Percentiles rank a stretch among this genome's conserved stretches.
phyloP scores from a whole-genome alignment of 1,284 basidiomycete genomes.

The Melanopsichium pennsylvanicum region DNA sequence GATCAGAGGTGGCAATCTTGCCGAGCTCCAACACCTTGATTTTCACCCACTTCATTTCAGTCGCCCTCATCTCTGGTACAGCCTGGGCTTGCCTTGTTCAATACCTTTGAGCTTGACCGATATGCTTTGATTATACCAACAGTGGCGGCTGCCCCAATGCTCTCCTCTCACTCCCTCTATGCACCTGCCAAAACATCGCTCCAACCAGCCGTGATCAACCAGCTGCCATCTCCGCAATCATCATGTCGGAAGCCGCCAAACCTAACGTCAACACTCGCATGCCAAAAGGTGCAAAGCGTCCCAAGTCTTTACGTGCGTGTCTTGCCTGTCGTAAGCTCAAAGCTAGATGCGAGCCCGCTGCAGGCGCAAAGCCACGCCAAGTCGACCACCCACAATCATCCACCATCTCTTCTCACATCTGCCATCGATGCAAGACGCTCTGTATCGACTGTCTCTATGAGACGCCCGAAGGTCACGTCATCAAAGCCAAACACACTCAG shows the following conservation, averaged over 20 bases:
- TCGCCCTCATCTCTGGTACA: slow-evolving; percentile 1
- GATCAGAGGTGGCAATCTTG: no score
- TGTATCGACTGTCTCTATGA: slow-evolving; percentile 47
- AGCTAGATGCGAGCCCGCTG: slow-evolving; percentile 37
- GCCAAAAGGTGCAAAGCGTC: slow-evolving; percentile 47
- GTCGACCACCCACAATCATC: slow-evolving; percentile 17
- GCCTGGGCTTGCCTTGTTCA: background rate
- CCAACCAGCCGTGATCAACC: background rate
- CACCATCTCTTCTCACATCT: slow-evolving; percentile 17
- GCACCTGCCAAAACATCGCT: no score
- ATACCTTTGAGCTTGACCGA: background rate
- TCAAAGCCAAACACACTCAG: slow-evolving; percentile 25
- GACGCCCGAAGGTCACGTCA: slow-evolving; percentile 21
- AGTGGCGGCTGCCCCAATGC: no score
- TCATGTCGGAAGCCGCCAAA: slow-evolving; percentile 23
- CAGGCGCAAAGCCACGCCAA: slow-evolving; percentile 1
- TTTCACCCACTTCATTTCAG: background rate
- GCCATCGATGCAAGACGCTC: slow-evolving; percentile 47
- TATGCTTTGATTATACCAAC: slow-evolving; percentile 1
- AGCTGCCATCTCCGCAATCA: background rate
- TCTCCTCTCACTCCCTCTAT: no score
- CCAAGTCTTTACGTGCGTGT: slow-evolving; percentile 41
- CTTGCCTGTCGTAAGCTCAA: slow-evolving; percentile 48
- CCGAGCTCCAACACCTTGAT: no score
- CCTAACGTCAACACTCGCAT: slow-evolving; percentile 41